Conservation (phyloP, 345 rosid genomes). For the Melaleuca alternifolia region DNA sequence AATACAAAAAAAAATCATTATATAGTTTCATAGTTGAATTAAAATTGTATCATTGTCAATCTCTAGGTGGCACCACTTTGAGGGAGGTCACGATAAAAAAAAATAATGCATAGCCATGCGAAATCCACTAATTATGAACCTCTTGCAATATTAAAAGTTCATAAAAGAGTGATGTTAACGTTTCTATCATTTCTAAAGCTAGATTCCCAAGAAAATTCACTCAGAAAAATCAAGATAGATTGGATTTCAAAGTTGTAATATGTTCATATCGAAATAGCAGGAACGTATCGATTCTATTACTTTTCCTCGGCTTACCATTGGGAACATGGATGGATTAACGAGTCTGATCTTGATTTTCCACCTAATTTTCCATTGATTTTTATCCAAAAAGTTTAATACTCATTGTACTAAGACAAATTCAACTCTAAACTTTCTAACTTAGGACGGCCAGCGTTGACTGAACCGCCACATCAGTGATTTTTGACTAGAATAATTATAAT, state of each 20-base stretch:
- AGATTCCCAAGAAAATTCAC: neutral
- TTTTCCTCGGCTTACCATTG: neutral
- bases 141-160: neutral
- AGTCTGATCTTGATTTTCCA: neutral
- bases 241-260: neutral
- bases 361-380: neutral
- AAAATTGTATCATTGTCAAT: no score
- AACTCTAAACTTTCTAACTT: neutral
- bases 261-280: neutral
- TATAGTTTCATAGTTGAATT: no score
- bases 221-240: neutral
- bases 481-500: fast-evolving
- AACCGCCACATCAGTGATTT: neutral
- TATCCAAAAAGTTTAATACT: neutral
- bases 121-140: neutral
- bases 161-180: neutral
- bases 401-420: neutral
- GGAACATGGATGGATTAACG: neutral
- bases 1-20: no score
- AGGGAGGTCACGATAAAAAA: no score
- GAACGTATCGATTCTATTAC: neutral
- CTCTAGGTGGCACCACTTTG: no score
- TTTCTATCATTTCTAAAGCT: neutral
- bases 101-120: neutral
- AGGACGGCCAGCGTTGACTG: neutral